phyloP scores from a whole-genome alignment of 352 stramenopile species.

The Pelagophyceae sp. region DNA sequence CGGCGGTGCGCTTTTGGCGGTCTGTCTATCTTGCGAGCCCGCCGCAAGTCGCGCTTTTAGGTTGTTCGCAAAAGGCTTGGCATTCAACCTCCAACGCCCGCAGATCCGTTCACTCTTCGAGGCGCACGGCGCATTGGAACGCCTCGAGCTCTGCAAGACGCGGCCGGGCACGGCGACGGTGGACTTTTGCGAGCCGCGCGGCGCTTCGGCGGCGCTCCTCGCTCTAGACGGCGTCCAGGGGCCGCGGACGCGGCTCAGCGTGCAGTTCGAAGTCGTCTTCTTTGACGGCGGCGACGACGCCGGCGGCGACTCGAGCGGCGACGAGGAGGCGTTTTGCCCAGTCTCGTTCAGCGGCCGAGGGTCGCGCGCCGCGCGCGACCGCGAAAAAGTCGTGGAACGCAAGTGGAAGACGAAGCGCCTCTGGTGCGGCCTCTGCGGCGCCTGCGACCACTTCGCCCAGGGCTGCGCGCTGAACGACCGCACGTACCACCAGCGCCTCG shows the following conservation, averaged over 20 bases:
- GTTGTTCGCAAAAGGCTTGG: not conserved
- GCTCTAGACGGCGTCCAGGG: not conserved
- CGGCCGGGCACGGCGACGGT: not conserved
- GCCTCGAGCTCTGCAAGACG: not conserved
- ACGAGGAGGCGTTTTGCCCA: not conserved
- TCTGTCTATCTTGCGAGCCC: too few relatives aligned
- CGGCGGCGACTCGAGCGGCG: not conserved
- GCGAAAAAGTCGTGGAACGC: not conserved
- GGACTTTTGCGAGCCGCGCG: not conserved
- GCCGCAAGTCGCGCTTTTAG: too few relatives aligned
- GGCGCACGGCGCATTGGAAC: not conserved
- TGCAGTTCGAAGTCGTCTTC: not conserved
- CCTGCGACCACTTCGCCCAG: constrained; percentile 9
- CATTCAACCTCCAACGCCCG: not conserved
- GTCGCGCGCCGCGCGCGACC: not conserved
- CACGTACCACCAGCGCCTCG: not conserved
- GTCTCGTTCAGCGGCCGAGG: not conserved
- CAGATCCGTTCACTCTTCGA: not conserved
- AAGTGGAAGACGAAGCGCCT: not conserved
- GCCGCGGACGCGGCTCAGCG: not conserved
- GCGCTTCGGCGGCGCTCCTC: not conserved
- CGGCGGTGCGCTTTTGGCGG: not conserved
- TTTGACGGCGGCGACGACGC: not conserved
- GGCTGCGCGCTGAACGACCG: not conserved
- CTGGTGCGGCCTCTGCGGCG: constrained; percentile 5